phyloP scores from a whole-genome alignment of 192 early-diverging fungal genomes.

The Podila epicladia region DNA sequence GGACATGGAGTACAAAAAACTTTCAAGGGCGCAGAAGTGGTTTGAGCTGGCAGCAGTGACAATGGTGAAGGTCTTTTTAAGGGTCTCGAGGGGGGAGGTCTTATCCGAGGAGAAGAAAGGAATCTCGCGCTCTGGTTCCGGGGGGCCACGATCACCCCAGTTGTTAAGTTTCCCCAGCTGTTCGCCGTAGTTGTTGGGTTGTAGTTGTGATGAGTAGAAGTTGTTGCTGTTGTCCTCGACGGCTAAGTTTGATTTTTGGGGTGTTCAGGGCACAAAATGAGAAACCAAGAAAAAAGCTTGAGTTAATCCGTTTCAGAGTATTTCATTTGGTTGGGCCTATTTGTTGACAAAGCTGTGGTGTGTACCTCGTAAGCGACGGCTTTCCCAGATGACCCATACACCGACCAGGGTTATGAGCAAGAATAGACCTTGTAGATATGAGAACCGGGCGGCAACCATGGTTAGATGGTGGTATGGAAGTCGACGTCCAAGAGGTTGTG shows the following conservation, averaged over 20 bases:
- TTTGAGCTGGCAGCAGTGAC: conserved; percentile 62
- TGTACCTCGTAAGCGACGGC: conserved; percentile 16
- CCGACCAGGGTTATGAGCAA: conserved; percentile 7
- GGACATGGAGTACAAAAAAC: conserved; percentile 56
- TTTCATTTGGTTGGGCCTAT: too few species aligned
- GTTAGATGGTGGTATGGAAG: not conserved
- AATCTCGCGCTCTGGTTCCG: conserved; percentile 35
- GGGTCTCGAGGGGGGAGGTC: conserved; percentile 25
- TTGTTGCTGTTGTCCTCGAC: not conserved
- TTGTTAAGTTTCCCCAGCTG: too few species aligned
- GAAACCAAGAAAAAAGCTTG: not conserved
- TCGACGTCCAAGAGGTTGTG: not conserved
- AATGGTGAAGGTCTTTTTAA: conserved; percentile 55
- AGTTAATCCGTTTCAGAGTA: not conserved
- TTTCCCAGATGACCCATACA: conserved; percentile 23
- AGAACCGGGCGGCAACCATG: conserved; percentile 24
- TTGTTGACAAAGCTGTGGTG: not conserved
- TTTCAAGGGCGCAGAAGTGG: conserved; percentile 62
- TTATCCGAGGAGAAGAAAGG: conserved; percentile 18
- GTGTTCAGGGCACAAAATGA: conserved; percentile 2
- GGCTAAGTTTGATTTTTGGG: too few species aligned
- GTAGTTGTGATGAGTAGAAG: too few species aligned
- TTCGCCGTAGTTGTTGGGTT: too few species aligned
- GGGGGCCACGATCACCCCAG: not conserved
- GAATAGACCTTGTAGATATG: conserved; percentile 20